Percentiles rank a stretch among this genome's conserved stretches.
These are phyloP conservation scores for Colletotrichum tropicicola DNA, from an alignment of 2,329 filamentous ascomycete species.

Conservation along the genomic window DNA sequence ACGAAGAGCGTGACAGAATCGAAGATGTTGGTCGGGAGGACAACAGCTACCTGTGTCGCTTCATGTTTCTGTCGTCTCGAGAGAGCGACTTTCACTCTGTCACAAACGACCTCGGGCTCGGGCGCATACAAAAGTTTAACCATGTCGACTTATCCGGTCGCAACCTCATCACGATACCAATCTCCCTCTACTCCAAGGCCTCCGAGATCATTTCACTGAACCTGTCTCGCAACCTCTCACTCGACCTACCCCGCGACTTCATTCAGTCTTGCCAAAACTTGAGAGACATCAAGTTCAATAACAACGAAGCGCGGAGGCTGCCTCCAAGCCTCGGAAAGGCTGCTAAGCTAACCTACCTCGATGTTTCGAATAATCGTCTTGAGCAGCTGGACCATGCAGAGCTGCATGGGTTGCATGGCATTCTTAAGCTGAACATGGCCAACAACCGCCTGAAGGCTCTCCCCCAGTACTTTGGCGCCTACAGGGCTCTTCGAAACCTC, in stretches of 20 bases:
- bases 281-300: slow-evolving; percentile 94
- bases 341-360: slow-evolving; percentile 83
- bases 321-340: slow-evolving; percentile 87
- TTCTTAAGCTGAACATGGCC: slow-evolving; percentile 90
- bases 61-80: slow-evolving; percentile 91
- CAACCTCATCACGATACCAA: slow-evolving; percentile 94
- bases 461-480: slow-evolving; percentile 84
- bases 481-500: slow-evolving; percentile 80
- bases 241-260: slow-evolving; percentile 95
- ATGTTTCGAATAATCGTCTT: slow-evolving; percentile 93
- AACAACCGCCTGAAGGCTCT: slow-evolving; percentile 89
- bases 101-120: slow-evolving; percentile 78
- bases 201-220: slow-evolving; percentile 95
- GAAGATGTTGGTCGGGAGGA: slow-evolving; percentile 96
- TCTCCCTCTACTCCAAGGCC: slow-evolving; percentile 90
- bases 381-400: slow-evolving; percentile 89
- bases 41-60: slow-evolving; percentile 95
- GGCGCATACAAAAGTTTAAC: slow-evolving; percentile 88
- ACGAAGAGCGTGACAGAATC: slow-evolving; percentile 84
- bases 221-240: slow-evolving; percentile 87
- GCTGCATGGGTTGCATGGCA: slow-evolving; percentile 75
- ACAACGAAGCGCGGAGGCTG: slow-evolving; percentile 89
- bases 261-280: slow-evolving; percentile 92
- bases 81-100: slow-evolving; percentile 80
- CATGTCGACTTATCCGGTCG: slow-evolving; percentile 91